These are phyloP conservation scores for Malus sieversii DNA, from an alignment of 306 rosid genomes.

Conservation along the genomic window DNA sequence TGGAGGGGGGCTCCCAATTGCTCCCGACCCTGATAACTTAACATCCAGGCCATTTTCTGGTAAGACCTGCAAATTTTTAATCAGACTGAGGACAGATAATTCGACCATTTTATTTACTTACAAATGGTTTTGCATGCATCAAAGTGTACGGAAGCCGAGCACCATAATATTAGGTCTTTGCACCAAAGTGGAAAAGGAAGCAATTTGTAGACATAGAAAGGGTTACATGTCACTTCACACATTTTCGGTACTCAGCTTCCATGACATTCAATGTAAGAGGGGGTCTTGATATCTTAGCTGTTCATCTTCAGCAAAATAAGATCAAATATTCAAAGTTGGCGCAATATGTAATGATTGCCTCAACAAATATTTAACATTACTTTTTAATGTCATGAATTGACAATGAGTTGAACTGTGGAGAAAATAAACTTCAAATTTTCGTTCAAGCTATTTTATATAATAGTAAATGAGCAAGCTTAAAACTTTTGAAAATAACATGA, in stretches of 20 bases:
- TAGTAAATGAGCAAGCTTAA: too few relatives aligned
- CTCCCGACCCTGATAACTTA: slow-evolving; percentile 69
- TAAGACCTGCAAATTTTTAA: slow-evolving; percentile 39
- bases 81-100: slow-evolving; percentile 16
- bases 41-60: slow-evolving; percentile 70
- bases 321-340: neutral
- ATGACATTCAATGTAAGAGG: too few relatives aligned
- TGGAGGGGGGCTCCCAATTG: slow-evolving; percentile 68
- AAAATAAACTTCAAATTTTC: too few relatives aligned
- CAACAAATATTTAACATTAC: neutral
- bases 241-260: neutral
- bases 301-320: neutral
- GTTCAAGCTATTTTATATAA: too few relatives aligned
- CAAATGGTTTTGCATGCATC: slow-evolving; percentile 12
- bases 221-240: neutral
- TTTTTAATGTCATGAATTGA: neutral
- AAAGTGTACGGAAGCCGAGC: slow-evolving; percentile 13
- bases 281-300: too few relatives aligned
- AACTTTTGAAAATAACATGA: too few relatives aligned
- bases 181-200: slow-evolving; percentile 74
- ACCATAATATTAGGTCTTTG: slow-evolving; percentile 65
- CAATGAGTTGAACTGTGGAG: too few relatives aligned
- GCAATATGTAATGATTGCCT: neutral
- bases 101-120: neutral
- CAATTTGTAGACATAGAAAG: slow-evolving; percentile 56